Percentiles rank a stretch among this genome's conserved stretches.
phyloP scores from a whole-genome alignment of 805 yeast genomes.

The Priceomyces haplophilus region DNA sequence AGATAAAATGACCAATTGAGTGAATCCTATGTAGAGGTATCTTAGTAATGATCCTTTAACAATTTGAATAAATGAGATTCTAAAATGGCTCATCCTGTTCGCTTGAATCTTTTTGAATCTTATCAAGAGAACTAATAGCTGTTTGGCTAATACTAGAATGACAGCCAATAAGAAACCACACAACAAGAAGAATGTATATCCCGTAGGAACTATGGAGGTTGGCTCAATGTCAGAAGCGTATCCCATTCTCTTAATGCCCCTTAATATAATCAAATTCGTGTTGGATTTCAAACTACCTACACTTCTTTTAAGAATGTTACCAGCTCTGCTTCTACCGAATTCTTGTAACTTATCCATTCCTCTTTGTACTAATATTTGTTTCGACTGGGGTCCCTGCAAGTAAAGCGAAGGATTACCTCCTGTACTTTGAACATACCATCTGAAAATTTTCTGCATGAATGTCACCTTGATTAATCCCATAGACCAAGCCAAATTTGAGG shows the following conservation, averaged over 20 bases:
- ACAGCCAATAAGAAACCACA: conserved; percentile 72
- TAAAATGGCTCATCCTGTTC: conserved; percentile 46
- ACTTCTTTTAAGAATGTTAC: background rate
- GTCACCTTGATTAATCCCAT: conserved; percentile 78
- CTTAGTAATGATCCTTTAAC: conserved; percentile 78
- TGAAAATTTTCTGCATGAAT: conserved; percentile 81
- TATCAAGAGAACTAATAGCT: conserved; percentile 45
- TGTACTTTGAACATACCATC: conserved; percentile 84
- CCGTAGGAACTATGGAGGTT: conserved; percentile 80
- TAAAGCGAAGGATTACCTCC: conserved; percentile 82
- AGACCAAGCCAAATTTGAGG: conserved; percentile 91
- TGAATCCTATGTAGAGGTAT: conserved; percentile 79
- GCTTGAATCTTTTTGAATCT: conserved; percentile 50
- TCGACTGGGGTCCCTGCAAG: conserved; percentile 51
- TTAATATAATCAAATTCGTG: conserved; percentile 57
- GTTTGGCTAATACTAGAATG: conserved; percentile 53
- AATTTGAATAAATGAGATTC: conserved; percentile 54
- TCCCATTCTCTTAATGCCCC: conserved; percentile 88
- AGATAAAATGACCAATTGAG: conserved; percentile 74
- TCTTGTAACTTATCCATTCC: conserved; percentile 35
- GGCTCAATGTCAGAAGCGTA: conserved; percentile 74
- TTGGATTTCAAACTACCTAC: conserved; percentile 44
- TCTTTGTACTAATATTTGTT: conserved; percentile 74
- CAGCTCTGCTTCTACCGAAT: conserved; percentile 15
- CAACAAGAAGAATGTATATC: conserved; percentile 79